Evolutionary conservation across 2,329 filamentous ascomycete genomes (phyloP), one percentile per base, ranked within the genome.

Genomic region (Xylaria hypoxylon): DNA sequence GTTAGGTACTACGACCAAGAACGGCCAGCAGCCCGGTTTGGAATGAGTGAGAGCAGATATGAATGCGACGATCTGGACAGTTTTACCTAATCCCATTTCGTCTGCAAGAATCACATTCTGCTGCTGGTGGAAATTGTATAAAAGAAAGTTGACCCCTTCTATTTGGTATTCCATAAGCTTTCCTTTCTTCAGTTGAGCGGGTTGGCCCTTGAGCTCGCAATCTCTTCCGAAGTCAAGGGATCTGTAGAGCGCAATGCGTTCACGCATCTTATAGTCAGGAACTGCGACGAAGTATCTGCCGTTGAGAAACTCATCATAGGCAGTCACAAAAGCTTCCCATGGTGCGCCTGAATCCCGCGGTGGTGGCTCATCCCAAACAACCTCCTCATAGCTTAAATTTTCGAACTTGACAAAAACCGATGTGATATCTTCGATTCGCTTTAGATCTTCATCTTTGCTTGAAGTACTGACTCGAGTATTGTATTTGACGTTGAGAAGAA

Each of bases 21-120:
- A 98, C 0, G 96, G 96, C 87, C 92, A 98, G 79, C 93, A 96
- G 75, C 87, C 82, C 5, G 88, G 88, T n/a, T 80, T 79, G 58
- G 90, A 86, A 67, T 91, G 85, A 26, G 91, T 85, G 42, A 98
- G 80, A 0, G 90, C 89, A 1, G 92, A 89, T 67, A 98, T 86
- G 68, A 97, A 87, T 2, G 90, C 88, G 67, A 98, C 92, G 59
- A 97, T 89, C 77, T 99, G 96, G 35, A 99, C 93, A 0, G 96
- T 99, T 82, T 99, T 99, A 35, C 96, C 96, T 1, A 99, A 87
- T 45, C 96, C 96, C 96, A 99, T 99, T 77, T 99, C 96, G 76
- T 99, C 96, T 0, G 96, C 96, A 6, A 98, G 86, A 65, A 98
- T 95, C 31, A 94, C 92, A 74, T 96, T 98, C 75, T 92, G 90